A percentile compares a stretch with the other conserved stretches of the same genome.
phyloP scores from a whole-genome alignment of 441 rosid species.

The Gossypium gossypioides region DNA sequence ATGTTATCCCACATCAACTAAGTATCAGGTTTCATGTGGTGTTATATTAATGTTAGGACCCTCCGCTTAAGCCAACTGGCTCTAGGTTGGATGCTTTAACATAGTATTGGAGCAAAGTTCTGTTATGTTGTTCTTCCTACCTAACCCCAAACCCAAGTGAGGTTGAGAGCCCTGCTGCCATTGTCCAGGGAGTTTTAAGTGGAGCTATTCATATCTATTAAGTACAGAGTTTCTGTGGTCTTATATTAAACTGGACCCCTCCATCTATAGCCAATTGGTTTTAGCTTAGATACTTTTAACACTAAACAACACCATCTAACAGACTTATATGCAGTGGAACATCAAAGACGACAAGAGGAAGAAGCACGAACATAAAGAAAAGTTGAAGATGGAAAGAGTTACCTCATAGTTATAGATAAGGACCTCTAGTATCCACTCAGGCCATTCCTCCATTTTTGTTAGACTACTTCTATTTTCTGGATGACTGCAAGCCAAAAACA shows the following conservation, averaged over 20 bases:
- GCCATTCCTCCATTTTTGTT: slow-evolving; percentile 98
- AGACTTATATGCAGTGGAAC: neutral
- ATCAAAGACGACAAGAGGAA: slow-evolving; percentile 1
- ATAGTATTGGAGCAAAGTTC: neutral
- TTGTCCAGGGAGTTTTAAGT: neutral
- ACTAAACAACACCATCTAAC: neutral
- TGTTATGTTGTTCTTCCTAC: neutral
- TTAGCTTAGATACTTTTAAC: neutral
- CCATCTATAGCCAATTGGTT: neutral
- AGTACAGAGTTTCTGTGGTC: neutral
- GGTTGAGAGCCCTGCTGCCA: neutral
- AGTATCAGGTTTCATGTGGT: neutral
- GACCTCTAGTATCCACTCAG: slow-evolving; percentile 96
- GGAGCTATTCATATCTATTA: neutral
- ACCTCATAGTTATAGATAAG: slow-evolving; percentile 88
- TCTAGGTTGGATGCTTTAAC: neutral
- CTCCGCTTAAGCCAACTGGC: neutral
- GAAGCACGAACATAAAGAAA: neutral
- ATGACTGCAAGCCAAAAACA: slow-evolving; percentile 99
- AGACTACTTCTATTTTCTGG: slow-evolving; percentile 87
- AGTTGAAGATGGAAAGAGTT: slow-evolving; percentile 14
- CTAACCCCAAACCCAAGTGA: neutral
- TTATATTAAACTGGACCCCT: neutral
- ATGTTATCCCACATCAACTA: neutral
- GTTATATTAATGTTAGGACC: neutral